Base-by-base conservation (phyloP, 192 early-diverging fungal species). In the Umbelopsis isabellina region DNA sequence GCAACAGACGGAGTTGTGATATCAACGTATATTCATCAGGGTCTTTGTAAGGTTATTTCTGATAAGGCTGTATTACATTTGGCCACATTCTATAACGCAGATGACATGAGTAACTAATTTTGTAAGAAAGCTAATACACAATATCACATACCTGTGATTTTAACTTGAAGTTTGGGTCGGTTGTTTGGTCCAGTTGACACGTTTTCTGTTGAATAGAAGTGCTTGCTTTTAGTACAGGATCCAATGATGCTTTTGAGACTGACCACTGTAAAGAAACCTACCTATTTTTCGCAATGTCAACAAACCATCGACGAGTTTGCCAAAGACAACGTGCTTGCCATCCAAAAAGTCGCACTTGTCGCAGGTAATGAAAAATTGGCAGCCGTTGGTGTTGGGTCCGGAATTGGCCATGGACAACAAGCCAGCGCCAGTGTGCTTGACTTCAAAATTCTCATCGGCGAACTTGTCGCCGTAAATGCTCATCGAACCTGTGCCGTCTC, bases 351-450 rank as follows among this genome's bases (percentile, higher is more conserved):
- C 92, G 67, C 88, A 89, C 68, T 92, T 92, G 23, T 88, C 90
- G 69, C 92, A 94, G 2, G 95, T 97, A 35, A 97, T 93, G 65
- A 97, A 97, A 75, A 97, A 97, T 84, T 94, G 91, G 70, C 91
- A 94, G 66, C 95, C 95, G 65, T 97, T 97, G 25, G 89, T 89
- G 71, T 95, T 89, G 7, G 91, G 85, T 16, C 95, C 95, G 50
- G 85, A 89, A 73, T 95, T 95, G 41, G 93, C 93, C 95, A 97
- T 95, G 0, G 94, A 95, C 61, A 97, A 74, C 41, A 95, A 75
- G 18, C 95, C 95, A 9, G 94, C 85, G 13, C 85, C 88, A 44
- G 86, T 90, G 75, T 97, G 95, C 79, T 95, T 95, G 46, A 93
- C 80, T 33, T 71, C 75, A 82, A 97, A 97, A 79, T 91, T 95